phyloP scores from a whole-genome alignment of 2,329 filamentous ascomycete genomes.

The Lasiodiplodia hormozganensis region DNA sequence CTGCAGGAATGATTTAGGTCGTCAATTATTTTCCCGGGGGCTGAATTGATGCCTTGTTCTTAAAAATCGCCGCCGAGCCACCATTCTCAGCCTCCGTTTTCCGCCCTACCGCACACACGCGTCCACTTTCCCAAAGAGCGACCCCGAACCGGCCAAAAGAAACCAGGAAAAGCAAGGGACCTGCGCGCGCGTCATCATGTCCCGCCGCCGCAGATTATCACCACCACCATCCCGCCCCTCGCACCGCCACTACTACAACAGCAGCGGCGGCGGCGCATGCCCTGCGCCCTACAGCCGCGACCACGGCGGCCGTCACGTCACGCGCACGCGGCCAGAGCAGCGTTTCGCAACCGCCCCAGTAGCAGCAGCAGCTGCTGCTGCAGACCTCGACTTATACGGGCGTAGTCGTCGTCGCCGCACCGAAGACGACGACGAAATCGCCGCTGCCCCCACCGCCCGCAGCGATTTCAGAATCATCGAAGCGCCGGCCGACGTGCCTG shows the following conservation, averaged over 20 bases:
- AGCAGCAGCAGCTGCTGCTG: background rate
- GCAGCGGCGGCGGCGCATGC: background rate
- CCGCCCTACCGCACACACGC: too few relatives aligned
- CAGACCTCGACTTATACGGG: background rate
- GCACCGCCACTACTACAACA: background rate
- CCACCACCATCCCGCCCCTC: background rate
- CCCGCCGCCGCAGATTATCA: background rate
- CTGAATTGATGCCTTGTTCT: too few relatives aligned
- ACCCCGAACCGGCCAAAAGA: too few relatives aligned
- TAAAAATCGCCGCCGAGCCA: too few relatives aligned
- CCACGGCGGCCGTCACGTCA: background rate
- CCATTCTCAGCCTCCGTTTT: background rate
- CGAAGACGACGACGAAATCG: background rate
- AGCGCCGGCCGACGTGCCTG: too few relatives aligned
- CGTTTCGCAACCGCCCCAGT: background rate
- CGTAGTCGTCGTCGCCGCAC: background rate
- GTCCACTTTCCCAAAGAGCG: too few relatives aligned
- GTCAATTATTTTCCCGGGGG: too few relatives aligned
- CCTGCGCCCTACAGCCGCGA: background rate
- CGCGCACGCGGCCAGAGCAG: conserved; percentile 14
- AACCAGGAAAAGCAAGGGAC: too few relatives aligned
- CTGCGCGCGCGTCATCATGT: background rate
- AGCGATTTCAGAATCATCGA: background rate
- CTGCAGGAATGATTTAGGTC: background rate
- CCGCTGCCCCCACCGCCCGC: background rate